Conservation (phyloP, 768 basidiomycete species). For the Tremella fuciformis region DNA sequence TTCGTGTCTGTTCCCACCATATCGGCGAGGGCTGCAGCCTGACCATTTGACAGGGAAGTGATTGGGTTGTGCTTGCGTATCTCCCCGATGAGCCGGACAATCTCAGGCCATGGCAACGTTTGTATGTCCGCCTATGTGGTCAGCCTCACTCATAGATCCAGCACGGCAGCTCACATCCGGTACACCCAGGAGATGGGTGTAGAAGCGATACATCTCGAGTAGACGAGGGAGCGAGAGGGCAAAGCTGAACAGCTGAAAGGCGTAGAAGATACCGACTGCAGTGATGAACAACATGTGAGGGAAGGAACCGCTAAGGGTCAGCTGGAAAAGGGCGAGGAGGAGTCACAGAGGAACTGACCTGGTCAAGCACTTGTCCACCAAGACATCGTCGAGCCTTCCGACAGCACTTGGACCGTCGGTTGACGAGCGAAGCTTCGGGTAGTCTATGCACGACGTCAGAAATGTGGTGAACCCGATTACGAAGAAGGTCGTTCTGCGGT, state of each 20-base stretch:
- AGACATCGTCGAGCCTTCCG: conserved; percentile 70
- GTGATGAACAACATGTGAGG: conserved; percentile 43
- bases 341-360: conserved; percentile 58
- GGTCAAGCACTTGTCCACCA: conserved; percentile 78
- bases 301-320: conserved; percentile 34
- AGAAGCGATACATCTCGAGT: conserved; percentile 92
- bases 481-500: conserved; percentile 85
- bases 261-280: conserved; percentile 82
- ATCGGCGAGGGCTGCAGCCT: conserved; percentile 58
- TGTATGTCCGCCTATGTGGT: conserved; percentile 80
- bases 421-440: conserved; percentile 65
- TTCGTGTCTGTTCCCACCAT: conserved; percentile 48
- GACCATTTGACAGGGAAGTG: conserved; percentile 60
- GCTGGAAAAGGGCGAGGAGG: neutral
- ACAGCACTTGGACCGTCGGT: conserved; percentile 56
- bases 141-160: neutral
- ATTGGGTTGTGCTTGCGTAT: conserved; percentile 92
- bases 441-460: conserved; percentile 90
- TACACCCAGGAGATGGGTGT: conserved; percentile 85
- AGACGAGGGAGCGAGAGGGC: conserved; percentile 71
- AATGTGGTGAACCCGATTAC: conserved; percentile 99
- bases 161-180: conserved; percentile 68
- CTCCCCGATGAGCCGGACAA: conserved; percentile 81
- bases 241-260: conserved; percentile 82
- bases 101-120: conserved; percentile 93